Evolutionary conservation across 441 rosid species (phyloP), one percentile per base, ranked within the genome.

Genomic region (Syzygium syzygioides): DNA sequence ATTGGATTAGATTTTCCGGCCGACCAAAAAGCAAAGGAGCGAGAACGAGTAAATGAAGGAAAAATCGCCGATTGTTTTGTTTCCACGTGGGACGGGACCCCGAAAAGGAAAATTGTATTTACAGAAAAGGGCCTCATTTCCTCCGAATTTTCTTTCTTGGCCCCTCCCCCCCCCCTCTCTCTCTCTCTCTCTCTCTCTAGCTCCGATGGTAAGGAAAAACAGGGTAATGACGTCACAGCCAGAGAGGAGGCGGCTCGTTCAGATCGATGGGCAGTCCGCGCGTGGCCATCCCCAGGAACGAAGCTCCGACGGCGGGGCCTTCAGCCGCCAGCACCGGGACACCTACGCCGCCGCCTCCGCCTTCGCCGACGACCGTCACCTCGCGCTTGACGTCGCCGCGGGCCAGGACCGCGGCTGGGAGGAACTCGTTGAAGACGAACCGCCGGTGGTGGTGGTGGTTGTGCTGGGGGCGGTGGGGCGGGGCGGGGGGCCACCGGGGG

Each of bases 261-360:
- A 86, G 56, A 60, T 64, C 88, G 80, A 86, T 86, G 41, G 88
- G 79, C 83, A 86, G 88, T 66, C 88, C 88, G 34, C 88, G 79
- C 53, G 79, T 23, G 57, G 54, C 45, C 30, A 45, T 25, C 54
- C 76, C 88, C 79, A 66, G 56, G 37, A 86, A 86, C 80, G 76
- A 52, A 83, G 76, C 79, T 53, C 56, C 45, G 20, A n/a, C 30
- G 30, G 37, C 55, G 79, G 56, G 56, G 30, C 76, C 57, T n/a
- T 52, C 79, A 52, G 83, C 83, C 76, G 55, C 83, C 41, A 66
- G 54, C 59, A 32, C 57, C 45, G 79, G 80, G 80, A 66, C 55
- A 25, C 80, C 83, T 34, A 50, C 41, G 80, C 88, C 79, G 18
- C 76, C 52, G 30, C 87, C 52, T 11, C 87, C 52, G 25, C 64